Evolutionary conservation across 495 filamentous ascomycete species (phyloP).

Genomic region (Jackrogersella multiformis): DNA sequence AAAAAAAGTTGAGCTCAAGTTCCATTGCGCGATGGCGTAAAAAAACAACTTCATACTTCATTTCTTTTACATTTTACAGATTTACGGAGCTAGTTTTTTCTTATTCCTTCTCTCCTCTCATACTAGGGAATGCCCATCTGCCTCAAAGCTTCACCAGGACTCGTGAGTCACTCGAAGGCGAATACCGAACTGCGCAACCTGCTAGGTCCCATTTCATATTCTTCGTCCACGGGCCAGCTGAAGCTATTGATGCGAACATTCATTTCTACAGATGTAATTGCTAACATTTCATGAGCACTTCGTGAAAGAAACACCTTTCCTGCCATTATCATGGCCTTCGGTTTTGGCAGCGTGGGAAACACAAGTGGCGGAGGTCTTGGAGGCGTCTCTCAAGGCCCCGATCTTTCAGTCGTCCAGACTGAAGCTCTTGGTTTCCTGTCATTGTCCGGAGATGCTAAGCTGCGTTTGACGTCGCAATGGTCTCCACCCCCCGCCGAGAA

Average conservation of each 20-base stretch:
- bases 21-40: slow-evolving; percentile 19
- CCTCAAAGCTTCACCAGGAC: neutral
- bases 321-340: slow-evolving; percentile 71
- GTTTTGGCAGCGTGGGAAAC: slow-evolving; percentile 55
- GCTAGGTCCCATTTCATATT: neutral
- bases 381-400: slow-evolving; percentile 59
- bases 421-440: slow-evolving; percentile 85
- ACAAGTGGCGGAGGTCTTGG: slow-evolving; percentile 35
- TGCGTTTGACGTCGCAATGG: slow-evolving; percentile 85
- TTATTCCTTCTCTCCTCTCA: neutral
- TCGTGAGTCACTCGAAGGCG: neutral
- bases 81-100: neutral
- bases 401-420: slow-evolving; percentile 69
- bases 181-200: slow-evolving; percentile 6
- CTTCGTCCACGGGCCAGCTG: neutral
- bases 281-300: slow-evolving; percentile 21
- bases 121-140: neutral
- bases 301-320: slow-evolving; percentile 15
- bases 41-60: slow-evolving; percentile 10
- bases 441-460: slow-evolving; percentile 79
- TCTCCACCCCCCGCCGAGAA: slow-evolving; percentile 79
- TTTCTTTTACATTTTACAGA: neutral
- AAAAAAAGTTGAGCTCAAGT: slow-evolving; percentile 31
- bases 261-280: slow-evolving; percentile 11
- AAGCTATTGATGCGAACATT: slow-evolving; percentile 7